A percentile compares a stretch with the other conserved stretches of the same genome.
These are phyloP conservation scores for Croton laevigatus DNA, from an alignment of 441 rosid species.

Conservation along the genomic window DNA sequence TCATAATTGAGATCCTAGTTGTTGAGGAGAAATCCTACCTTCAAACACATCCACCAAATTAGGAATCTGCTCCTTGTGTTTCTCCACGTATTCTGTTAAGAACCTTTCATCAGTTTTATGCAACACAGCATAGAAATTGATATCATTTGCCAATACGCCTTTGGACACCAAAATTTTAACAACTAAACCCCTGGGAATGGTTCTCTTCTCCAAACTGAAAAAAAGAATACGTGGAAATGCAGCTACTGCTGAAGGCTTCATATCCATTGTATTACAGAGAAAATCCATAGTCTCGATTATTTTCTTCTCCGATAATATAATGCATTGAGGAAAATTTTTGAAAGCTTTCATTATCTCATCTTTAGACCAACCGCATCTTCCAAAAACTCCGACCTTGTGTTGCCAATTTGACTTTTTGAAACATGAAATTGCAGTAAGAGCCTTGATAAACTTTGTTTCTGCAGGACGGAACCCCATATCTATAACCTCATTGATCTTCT, in stretches of 20 bases:
- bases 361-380: conserved; percentile 32
- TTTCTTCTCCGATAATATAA: conserved; percentile 19
- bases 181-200: conserved; percentile 18
- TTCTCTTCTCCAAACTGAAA: conserved; percentile 18
- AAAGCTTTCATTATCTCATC: conserved; percentile 23
- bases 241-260: conserved; percentile 5
- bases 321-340: conserved; percentile 11
- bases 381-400: conserved; percentile 17
- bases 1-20: neutral
- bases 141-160: neutral
- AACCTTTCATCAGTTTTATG: neutral
- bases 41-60: neutral
- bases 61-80: neutral
- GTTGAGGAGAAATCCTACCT: neutral
- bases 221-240: neutral
- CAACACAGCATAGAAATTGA: neutral
- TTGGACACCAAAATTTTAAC: neutral
- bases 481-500: too few relatives aligned
- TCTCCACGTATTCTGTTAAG: neutral
- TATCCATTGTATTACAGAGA: conserved; percentile 20
- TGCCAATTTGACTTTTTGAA: conserved; percentile 20
- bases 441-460: neutral
- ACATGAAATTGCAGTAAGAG: neutral
- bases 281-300: conserved; percentile 21
- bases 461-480: neutral